Evolutionary conservation across 176 grass and related monocot species (phyloP).

Genomic region (Oryza glaberrima): DNA sequence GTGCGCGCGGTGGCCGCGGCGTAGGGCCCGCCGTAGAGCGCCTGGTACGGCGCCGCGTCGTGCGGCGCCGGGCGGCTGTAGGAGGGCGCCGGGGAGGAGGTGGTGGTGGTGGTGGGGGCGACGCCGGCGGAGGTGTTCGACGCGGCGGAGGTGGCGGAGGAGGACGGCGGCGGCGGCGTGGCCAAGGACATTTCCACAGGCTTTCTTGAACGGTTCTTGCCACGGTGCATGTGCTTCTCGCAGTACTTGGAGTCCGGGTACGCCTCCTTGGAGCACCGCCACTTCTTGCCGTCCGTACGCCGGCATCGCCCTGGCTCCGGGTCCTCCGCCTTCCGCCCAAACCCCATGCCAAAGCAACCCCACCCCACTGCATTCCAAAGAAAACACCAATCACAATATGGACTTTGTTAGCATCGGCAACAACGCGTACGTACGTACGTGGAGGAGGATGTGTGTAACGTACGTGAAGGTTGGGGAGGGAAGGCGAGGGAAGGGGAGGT

Average conservation of each 20-base stretch:
- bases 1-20: not conserved
- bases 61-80: conserved; percentile 39
- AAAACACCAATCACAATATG: not conserved
- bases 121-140: conserved; percentile 30
- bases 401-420: too few relatives aligned
- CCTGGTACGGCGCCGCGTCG: conserved; percentile 46
- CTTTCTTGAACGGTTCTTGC: conserved; percentile 99
- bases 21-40: conserved; percentile 50
- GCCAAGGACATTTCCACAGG: conserved; percentile 99
- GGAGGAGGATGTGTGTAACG: not conserved
- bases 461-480: conserved; percentile 73
- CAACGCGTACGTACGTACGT: too few relatives aligned
- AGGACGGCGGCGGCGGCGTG: conserved; percentile 42
- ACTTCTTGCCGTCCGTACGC: conserved; percentile 96
- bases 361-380: conserved; percentile 58
- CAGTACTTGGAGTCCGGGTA: conserved; percentile 98
- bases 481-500: conserved; percentile 76
- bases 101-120: conserved; percentile 15
- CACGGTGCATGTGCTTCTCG: conserved; percentile 98
- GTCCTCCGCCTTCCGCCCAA: conserved; percentile 76
- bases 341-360: conserved; percentile 83
- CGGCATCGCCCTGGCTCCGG: conserved; percentile 90
- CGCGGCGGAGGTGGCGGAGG: conserved; percentile 40
- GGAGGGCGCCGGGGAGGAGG: conserved; percentile 30
- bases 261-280: conserved; percentile 94